Evolutionary conservation across 345 rosid species (phyloP).

Genomic region (Citrus glauca): DNA sequence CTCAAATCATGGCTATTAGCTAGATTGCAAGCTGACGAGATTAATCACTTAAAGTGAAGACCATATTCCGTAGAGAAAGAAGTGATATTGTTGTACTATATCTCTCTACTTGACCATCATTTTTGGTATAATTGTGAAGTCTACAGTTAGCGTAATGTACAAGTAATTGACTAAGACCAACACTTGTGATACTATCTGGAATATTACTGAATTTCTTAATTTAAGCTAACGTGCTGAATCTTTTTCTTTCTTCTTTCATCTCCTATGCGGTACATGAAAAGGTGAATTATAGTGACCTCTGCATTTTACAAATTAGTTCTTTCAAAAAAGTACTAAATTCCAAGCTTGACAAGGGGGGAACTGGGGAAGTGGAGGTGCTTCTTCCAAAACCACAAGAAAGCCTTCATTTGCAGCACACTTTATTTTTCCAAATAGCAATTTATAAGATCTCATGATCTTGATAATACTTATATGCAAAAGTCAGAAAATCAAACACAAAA

Average conservation of each 20-base stretch:
- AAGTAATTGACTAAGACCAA: too few species aligned
- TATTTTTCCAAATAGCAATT: neutral
- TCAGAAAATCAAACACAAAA: neutral
- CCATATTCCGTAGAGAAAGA: neutral
- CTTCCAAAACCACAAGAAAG: neutral
- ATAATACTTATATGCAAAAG: neutral
- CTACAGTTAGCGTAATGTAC: too few species aligned
- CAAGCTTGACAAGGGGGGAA: neutral
- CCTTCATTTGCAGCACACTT: too few species aligned
- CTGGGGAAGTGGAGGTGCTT: neutral
- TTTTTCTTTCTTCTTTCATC: too few species aligned
- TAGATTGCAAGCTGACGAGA: neutral
- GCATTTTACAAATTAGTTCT: too few species aligned
- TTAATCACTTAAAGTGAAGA: neutral
- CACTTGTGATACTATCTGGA: too few species aligned
- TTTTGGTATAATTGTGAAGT: too few species aligned
- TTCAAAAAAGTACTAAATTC: neutral
- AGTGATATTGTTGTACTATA: neutral
- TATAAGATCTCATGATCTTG: neutral
- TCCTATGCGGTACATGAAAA: too few species aligned
- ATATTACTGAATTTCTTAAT: too few species aligned
- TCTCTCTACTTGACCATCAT: too few species aligned
- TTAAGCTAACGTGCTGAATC: too few species aligned
- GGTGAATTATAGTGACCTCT: too few species aligned
- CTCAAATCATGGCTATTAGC: neutral